Evolutionary conservation across 352 stramenopile genomes (phyloP).

Genomic region (Phytophthora pini): DNA sequence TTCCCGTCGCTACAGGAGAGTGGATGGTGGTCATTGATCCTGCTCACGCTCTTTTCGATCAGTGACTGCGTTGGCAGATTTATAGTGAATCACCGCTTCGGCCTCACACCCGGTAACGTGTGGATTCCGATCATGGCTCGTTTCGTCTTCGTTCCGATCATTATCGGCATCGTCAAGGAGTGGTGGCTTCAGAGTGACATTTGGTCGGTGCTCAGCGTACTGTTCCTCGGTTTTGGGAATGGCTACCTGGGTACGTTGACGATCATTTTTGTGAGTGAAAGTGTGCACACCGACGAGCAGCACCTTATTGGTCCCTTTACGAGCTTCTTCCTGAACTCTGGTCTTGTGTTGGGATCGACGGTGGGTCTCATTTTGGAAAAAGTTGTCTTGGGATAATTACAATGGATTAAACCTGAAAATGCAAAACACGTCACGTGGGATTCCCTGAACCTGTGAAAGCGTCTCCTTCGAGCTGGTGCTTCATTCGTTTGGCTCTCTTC

Average conservation of each 20-base stretch:
- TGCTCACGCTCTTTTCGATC: conserved; percentile 81
- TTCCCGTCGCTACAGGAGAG: conserved; percentile 71
- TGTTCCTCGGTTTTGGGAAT: conserved; percentile 78
- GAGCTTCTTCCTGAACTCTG: conserved; percentile 87
- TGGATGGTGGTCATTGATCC: conserved; percentile 84
- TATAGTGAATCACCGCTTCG: conserved; percentile 70
- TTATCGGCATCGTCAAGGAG: conserved; percentile 76
- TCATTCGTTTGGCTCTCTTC: conserved; percentile 32
- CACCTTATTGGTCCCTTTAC: conserved; percentile 81
- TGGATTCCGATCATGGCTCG: conserved; percentile 68
- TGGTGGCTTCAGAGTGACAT: conserved; percentile 73
- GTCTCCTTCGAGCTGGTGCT: conserved; percentile 14
- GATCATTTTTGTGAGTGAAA: conserved; percentile 88
- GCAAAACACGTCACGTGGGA: conserved; percentile 15
- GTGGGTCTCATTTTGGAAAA: conserved; percentile 70
- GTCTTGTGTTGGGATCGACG: conserved; percentile 80
- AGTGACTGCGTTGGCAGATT: conserved; percentile 78
- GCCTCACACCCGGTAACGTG: conserved; percentile 66
- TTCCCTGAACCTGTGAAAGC: conserved; percentile 4
- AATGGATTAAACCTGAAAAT: conserved; percentile 12
- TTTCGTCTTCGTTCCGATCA: conserved; percentile 69
- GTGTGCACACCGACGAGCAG: conserved; percentile 71
- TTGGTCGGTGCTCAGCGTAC: conserved; percentile 76
- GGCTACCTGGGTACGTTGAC: conserved; percentile 81
- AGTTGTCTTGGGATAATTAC: conserved; percentile 53